A percentile compares a stretch with the other conserved stretches of the same genome.
Conservation (phyloP, 257 asterid species). For the Ligustrum vulgare region DNA sequence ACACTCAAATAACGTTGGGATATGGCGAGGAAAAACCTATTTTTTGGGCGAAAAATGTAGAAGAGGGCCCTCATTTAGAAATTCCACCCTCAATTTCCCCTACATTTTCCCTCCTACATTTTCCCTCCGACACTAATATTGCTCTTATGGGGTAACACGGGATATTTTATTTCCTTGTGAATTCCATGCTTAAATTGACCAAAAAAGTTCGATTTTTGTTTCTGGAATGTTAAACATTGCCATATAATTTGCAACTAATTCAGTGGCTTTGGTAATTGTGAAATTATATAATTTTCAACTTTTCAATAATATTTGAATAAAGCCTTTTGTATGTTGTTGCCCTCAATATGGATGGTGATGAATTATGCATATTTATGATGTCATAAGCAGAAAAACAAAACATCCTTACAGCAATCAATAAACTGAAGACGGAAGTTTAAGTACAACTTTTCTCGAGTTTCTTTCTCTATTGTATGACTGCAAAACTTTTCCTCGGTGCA, state of each 20-base stretch:
- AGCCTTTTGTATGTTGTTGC: not conserved
- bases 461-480: no score
- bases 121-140: no score
- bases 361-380: not conserved
- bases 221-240: not conserved
- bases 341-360: not conserved
- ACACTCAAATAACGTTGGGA: no score
- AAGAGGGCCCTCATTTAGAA: no score
- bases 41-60: no score
- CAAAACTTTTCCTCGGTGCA: no score
- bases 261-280: not conserved
- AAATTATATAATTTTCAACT: no score
- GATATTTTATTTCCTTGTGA: not conserved
- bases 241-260: conserved; percentile 2
- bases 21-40: no score
- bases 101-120: no score
- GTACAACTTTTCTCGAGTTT: not conserved
- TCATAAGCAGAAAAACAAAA: not conserved
- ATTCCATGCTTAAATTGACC: not conserved
- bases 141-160: no score
- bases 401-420: not conserved
- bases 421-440: not conserved
- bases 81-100: no score
- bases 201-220: not conserved
- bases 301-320: not conserved